These are phyloP conservation scores for Quercus bicolor DNA, from an alignment of 306 rosid species.

Conservation along the genomic window DNA sequence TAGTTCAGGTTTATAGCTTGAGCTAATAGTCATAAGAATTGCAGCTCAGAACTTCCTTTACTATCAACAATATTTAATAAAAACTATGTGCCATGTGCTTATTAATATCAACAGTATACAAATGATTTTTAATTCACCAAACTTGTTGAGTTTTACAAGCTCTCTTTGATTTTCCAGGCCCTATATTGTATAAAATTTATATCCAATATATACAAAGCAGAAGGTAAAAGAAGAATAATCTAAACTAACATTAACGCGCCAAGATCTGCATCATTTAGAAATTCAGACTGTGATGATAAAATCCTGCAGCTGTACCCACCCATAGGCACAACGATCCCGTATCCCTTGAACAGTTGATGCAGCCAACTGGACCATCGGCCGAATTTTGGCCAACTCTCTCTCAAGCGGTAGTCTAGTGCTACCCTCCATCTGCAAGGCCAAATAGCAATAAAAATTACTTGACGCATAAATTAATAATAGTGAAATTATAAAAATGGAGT, in stretches of 20 bases:
- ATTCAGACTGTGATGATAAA: conserved; percentile 47
- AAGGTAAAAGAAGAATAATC: background rate
- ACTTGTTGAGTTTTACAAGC: too few species aligned
- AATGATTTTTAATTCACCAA: too few species aligned
- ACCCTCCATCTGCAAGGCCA: conserved; percentile 49
- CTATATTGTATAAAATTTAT: conserved; percentile 5
- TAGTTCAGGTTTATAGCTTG: too few species aligned
- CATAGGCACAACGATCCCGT: conserved; percentile 80
- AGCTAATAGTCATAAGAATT: too few species aligned
- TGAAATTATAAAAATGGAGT: background rate
- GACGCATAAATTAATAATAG: background rate
- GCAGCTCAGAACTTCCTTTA: too few species aligned
- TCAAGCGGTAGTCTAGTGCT: conserved; percentile 53
- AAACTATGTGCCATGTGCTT: too few species aligned
- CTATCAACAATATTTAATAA: too few species aligned
- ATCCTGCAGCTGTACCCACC: conserved; percentile 77
- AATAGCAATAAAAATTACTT: conserved; percentile 2
- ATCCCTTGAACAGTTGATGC: conserved; percentile 55
- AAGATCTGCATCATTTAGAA: background rate
- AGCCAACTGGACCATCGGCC: conserved; percentile 55
- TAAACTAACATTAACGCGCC: background rate
- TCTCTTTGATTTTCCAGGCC: background rate
- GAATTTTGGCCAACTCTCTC: conserved; percentile 60
- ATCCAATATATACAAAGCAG: background rate
- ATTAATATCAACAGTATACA: too few species aligned